Percentiles rank a stretch among this genome's conserved stretches.
These are phyloP conservation scores for Mortierella sp. DNA, from an alignment of 371 early-diverging fungal species.

Conservation along the genomic window DNA sequence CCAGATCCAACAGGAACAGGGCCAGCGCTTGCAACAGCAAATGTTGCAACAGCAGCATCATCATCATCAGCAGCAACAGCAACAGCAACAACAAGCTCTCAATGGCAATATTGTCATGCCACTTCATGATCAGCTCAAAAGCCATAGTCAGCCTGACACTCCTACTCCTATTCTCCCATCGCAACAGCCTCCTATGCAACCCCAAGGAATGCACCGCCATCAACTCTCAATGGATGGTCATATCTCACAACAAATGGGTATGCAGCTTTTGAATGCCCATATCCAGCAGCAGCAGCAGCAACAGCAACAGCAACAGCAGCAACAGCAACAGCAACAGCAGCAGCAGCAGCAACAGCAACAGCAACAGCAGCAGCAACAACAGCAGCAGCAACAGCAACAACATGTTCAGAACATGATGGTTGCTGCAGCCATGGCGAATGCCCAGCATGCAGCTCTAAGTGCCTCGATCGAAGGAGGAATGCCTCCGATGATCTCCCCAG, in stretches of 20 bases:
- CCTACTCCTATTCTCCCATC: slow-evolving; percentile 44
- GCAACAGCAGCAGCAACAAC: slow-evolving; percentile 5
- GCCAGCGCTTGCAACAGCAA: slow-evolving; percentile 18
- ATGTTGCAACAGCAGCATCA: too few relatives aligned
- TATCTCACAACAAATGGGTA: slow-evolving; percentile 17
- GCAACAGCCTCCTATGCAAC: slow-evolving; percentile 20
- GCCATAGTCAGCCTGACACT: slow-evolving; percentile 14
- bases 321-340: slow-evolving; percentile 18
- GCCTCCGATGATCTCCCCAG: slow-evolving; percentile 10
- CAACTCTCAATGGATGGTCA: slow-evolving; percentile 38
- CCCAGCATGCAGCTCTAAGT: slow-evolving; percentile 10
- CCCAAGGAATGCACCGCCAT: slow-evolving; percentile 33
- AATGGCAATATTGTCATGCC: neutral
- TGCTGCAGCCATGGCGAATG: slow-evolving; percentile 13
- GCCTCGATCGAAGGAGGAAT: slow-evolving; percentile 15
- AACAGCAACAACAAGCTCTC: slow-evolving; percentile 12
- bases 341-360: slow-evolving; percentile 2
- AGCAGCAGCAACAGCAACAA: slow-evolving; percentile 18
- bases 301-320: slow-evolving; percentile 11
- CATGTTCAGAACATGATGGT: slow-evolving; percentile 25
- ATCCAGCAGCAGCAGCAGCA: slow-evolving; percentile 40
- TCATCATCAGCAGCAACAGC: slow-evolving; percentile 10
- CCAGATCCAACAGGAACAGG: slow-evolving; percentile 11
- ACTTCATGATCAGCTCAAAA: slow-evolving; percentile 18
- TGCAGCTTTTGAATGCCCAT: slow-evolving; percentile 36